Conservation (phyloP, 2,329 filamentous ascomycete genomes). For the Pseudonectria buxi region DNA sequence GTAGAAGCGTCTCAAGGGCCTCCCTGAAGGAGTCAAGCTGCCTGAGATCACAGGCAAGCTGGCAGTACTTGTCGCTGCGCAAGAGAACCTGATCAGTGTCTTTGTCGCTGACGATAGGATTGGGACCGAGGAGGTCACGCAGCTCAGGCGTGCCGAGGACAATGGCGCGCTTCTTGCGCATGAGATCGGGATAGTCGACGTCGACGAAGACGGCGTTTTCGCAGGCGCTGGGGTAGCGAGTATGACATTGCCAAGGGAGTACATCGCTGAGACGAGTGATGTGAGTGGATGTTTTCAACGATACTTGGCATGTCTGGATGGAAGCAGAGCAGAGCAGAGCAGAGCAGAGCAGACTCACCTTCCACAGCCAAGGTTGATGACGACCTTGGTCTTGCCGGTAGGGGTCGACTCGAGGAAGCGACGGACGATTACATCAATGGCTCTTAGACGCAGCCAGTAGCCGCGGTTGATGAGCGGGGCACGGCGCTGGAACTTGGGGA, state of each 20-base stretch:
- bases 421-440: constrained; percentile 67
- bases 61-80: constrained; percentile 64
- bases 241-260: constrained; percentile 75
- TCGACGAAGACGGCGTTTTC: constrained; percentile 65
- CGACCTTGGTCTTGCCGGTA: constrained; percentile 55
- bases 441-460: constrained; percentile 79
- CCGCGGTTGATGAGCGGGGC: constrained; percentile 87
- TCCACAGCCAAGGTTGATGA: constrained; percentile 83
- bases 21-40: constrained; percentile 55
- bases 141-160: constrained; percentile 60
- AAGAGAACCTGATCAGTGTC: constrained; percentile 47
- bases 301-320: no score
- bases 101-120: constrained; percentile 27
- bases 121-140: constrained; percentile 25
- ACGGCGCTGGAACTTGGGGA: constrained; percentile 72
- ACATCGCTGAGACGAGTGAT: constrained; percentile 58
- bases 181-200: constrained; percentile 77
- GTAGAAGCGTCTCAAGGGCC: constrained; percentile 51
- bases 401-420: constrained; percentile 57
- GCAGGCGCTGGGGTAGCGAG: constrained; percentile 55
- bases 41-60: constrained; percentile 74
- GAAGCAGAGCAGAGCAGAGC: no score
- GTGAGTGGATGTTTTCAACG: no score
- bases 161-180: constrained; percentile 63
- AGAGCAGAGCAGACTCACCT: constrained; percentile 72